Percentiles rank a stretch among this genome's conserved stretches.
Conservation (phyloP, 352 stramenopile genomes). For the Phytophthora podocarpi region DNA sequence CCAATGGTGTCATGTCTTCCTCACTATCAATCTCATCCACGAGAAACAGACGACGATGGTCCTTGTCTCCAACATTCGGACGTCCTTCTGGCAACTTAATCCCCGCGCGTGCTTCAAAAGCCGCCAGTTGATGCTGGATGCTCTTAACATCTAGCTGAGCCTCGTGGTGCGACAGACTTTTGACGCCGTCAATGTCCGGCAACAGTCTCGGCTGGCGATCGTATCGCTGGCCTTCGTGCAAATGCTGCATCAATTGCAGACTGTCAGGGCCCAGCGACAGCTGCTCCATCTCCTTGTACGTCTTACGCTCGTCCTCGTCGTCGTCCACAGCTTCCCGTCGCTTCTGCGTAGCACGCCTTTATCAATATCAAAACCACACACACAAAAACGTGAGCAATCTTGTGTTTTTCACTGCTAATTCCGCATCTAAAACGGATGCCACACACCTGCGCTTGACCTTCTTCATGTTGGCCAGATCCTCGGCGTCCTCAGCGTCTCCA, state of each 20-base stretch:
- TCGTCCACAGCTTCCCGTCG: conserved; percentile 49
- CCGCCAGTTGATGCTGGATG: conserved; percentile 53
- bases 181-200: conserved; percentile 64
- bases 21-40: conserved; percentile 38
- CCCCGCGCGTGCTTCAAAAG: conserved; percentile 47
- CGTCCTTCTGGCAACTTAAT: conserved; percentile 21
- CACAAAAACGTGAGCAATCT: conserved; percentile 9
- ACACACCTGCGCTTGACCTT: conserved; percentile 52
- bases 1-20: conserved; percentile 28
- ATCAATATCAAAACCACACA: not conserved
- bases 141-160: conserved; percentile 60
- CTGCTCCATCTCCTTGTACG: conserved; percentile 17
- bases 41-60: conserved; percentile 31
- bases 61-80: conserved; percentile 22
- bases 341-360: conserved; percentile 55
- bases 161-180: conserved; percentile 51
- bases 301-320: conserved; percentile 21
- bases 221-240: conserved; percentile 47
- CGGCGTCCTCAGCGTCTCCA: conserved; percentile 15
- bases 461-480: conserved; percentile 26
- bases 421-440: not conserved
- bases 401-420: conserved; percentile 1
- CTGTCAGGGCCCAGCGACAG: conserved; percentile 32
- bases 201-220: conserved; percentile 52
- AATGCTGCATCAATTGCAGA: conserved; percentile 40